A percentile compares a stretch with the other conserved stretches of the same genome.
These are phyloP conservation scores for Suillus americanus DNA, from an alignment of 768 basidiomycete species.

Conservation along the genomic window DNA sequence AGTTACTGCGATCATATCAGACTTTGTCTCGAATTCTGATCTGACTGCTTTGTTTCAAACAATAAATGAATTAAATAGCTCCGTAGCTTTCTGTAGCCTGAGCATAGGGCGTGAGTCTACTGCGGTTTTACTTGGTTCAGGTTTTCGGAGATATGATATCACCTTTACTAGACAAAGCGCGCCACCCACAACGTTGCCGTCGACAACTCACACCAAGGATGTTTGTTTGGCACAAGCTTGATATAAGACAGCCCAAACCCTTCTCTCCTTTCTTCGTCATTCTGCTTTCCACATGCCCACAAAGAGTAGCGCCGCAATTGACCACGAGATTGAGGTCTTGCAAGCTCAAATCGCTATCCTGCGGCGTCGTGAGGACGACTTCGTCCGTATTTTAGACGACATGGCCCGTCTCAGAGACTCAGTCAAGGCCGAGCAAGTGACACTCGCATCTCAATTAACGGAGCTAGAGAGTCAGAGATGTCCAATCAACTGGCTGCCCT, in stretches of 20 bases:
- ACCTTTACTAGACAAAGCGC: background rate
- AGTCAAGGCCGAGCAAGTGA: constrained; percentile 33
- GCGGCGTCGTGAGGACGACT: constrained; percentile 38
- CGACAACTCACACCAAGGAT: background rate
- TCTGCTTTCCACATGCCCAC: constrained; percentile 20
- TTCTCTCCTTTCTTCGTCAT: background rate
- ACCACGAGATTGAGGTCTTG: constrained; percentile 38
- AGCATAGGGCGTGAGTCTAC: background rate
- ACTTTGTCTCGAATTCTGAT: background rate
- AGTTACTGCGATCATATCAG: background rate
- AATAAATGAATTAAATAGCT: background rate
- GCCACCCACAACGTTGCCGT: background rate
- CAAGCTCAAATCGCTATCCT: constrained; percentile 38
- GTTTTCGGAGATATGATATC: background rate
- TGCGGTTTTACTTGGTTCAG: background rate
- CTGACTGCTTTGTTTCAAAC: background rate
- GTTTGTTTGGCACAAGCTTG: background rate
- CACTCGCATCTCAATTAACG: constrained; percentile 28
- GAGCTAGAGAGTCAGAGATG: constrained; percentile 41
- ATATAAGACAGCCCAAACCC: background rate
- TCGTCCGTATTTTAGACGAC: constrained; percentile 40
- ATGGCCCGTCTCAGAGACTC: constrained; percentile 39
- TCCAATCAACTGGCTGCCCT: constrained; percentile 52
- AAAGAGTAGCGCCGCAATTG: constrained; percentile 29
- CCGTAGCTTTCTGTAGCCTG: background rate